A percentile compares a stretch with the other conserved stretches of the same genome.
Conservation (phyloP, 2,329 filamentous ascomycete genomes). For the Penicillium frequentans region DNA sequence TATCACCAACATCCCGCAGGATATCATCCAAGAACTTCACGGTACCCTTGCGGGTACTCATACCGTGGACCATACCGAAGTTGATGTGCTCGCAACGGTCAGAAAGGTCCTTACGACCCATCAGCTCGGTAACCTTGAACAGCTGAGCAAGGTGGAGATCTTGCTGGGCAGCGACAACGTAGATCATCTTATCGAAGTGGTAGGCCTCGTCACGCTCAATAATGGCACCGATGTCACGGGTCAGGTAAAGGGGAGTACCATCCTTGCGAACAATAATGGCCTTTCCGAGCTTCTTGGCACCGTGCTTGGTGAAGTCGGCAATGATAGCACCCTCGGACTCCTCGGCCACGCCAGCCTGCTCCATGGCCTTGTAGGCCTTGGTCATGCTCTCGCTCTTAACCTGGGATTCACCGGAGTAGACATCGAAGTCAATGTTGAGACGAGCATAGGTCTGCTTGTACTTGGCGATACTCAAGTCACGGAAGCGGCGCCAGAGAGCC, state of each 20-base stretch:
- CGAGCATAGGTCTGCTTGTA: slow-evolving; percentile 65
- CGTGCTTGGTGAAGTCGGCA: slow-evolving; percentile 69
- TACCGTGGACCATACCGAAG: slow-evolving; percentile 67
- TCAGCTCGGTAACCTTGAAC: slow-evolving; percentile 64
- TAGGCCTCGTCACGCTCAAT: slow-evolving; percentile 63
- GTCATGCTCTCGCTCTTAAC: slow-evolving; percentile 64
- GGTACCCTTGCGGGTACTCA: slow-evolving; percentile 66
- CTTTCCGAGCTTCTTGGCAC: slow-evolving; percentile 66
- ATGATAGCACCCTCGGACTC: slow-evolving; percentile 66
- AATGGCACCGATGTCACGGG: slow-evolving; percentile 67
- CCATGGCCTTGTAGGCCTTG: slow-evolving; percentile 58
- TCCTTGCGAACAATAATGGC: slow-evolving; percentile 67
- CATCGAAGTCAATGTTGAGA: slow-evolving; percentile 65
- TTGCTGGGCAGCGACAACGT: slow-evolving; percentile 65
- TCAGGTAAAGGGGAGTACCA: slow-evolving; percentile 67
- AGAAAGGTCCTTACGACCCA: slow-evolving; percentile 61
- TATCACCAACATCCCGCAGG: slow-evolving; percentile 76
- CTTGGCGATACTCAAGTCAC: slow-evolving; percentile 63
- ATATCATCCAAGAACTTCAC: slow-evolving; percentile 76
- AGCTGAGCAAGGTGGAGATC: slow-evolving; percentile 65
- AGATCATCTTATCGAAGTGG: slow-evolving; percentile 68
- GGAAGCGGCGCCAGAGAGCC: slow-evolving; percentile 63
- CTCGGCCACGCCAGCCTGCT: slow-evolving; percentile 62
- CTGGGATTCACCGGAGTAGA: slow-evolving; percentile 69
- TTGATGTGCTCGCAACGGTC: slow-evolving; percentile 63